These are phyloP conservation scores for Acanthamoeba royreba DNA, from an alignment of 208 protist genomes.

Conservation along the genomic window DNA sequence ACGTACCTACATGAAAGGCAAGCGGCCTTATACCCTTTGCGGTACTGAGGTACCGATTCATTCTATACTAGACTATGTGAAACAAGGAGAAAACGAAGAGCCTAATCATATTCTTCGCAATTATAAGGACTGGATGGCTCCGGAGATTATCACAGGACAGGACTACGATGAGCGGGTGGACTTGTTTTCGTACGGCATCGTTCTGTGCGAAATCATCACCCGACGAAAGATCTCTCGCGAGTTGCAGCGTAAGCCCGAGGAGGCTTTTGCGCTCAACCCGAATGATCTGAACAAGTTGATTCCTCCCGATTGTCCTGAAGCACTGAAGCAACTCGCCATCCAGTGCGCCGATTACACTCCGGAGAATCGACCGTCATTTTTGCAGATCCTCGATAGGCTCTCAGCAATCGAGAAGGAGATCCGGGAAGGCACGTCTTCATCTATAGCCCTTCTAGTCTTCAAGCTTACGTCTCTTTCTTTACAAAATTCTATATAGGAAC, in stretches of 20 bases:
- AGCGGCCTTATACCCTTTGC: slow-evolving; percentile 55
- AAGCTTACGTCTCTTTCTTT: too few species aligned
- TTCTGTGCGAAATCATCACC: slow-evolving; percentile 73
- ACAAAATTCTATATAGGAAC: too few species aligned
- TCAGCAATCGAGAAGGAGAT: not conserved
- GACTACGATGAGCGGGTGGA: slow-evolving; percentile 62
- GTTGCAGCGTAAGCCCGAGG: slow-evolving; percentile 9
- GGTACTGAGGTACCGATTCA: slow-evolving; percentile 50
- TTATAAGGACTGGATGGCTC: slow-evolving; percentile 57
- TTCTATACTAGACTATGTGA: too few species aligned
- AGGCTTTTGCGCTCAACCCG: slow-evolving; percentile 1
- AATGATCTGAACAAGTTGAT: not conserved
- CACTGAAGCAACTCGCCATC: not conserved
- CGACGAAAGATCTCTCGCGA: slow-evolving; percentile 42
- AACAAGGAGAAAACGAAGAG: too few species aligned
- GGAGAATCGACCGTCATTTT: not conserved
- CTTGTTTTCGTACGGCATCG: slow-evolving; percentile 68
- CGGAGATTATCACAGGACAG: slow-evolving; percentile 55
- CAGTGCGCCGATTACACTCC: not conserved
- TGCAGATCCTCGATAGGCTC: not conserved
- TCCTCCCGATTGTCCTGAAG: not conserved
- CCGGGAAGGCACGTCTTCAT: not conserved
- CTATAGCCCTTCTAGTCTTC: too few species aligned
- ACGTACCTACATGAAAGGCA: slow-evolving; percentile 46
- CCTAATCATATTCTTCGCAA: too few species aligned